Evolutionary conservation across 2,329 filamentous ascomycete genomes (phyloP).

Genomic region (Pseudocercospora cruenta): DNA sequence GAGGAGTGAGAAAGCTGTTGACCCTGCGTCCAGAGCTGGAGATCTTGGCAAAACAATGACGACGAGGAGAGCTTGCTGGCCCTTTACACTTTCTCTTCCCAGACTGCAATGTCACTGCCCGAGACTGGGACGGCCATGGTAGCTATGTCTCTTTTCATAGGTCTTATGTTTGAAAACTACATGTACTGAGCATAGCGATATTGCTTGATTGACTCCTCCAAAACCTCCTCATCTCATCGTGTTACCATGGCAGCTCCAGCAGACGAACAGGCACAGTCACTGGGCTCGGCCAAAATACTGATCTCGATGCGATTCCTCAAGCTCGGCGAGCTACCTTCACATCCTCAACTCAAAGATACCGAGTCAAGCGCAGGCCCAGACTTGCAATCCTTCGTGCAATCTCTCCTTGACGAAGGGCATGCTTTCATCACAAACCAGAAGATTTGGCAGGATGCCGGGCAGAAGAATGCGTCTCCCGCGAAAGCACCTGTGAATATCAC

Average conservation of each 20-base stretch:
- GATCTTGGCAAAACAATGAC: neutral
- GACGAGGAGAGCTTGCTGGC: neutral
- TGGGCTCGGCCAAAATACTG: conserved; percentile 6
- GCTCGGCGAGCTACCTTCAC: conserved; percentile 39
- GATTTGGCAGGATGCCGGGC: conserved; percentile 49
- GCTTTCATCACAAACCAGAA: conserved; percentile 60
- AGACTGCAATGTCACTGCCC: neutral
- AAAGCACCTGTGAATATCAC: conserved; percentile 58
- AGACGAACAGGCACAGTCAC: neutral
- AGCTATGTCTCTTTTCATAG: neutral
- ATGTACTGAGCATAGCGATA: neutral
- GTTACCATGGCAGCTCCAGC: neutral
- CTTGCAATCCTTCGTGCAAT: conserved; percentile 56
- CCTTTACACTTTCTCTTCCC: neutral
- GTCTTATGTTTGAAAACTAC: neutral
- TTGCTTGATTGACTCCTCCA: neutral
- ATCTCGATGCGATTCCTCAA: conserved; percentile 40
- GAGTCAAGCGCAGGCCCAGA: conserved; percentile 44
- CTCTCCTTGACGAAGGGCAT: conserved; percentile 61
- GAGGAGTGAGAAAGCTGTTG: neutral
- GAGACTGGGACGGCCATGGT: neutral
- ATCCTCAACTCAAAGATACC: conserved; percentile 35
- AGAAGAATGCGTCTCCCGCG: conserved; percentile 57
- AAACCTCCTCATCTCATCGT: neutral
- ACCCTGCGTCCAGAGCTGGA: neutral